Evolutionary conservation across 176 grass and related monocot genomes (phyloP).

Genomic region (Typha latifolia): DNA sequence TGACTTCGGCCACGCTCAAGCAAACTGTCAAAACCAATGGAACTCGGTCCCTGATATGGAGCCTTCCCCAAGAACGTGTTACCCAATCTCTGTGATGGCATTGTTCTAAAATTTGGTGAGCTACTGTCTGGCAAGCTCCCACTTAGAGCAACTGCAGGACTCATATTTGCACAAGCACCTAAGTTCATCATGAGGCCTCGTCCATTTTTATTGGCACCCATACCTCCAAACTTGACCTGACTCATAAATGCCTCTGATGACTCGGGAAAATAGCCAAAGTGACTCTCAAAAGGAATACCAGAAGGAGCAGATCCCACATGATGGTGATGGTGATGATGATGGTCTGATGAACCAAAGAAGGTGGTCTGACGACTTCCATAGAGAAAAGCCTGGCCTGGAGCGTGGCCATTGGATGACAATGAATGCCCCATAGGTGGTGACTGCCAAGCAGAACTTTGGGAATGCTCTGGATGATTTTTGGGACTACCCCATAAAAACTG

Average conservation of each 20-base stretch:
- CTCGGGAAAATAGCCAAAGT: constrained; percentile 75
- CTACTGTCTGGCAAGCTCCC: constrained; percentile 43
- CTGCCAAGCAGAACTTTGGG: constrained; percentile 57
- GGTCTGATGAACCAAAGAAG: constrained; percentile 51
- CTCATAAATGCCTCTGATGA: constrained; percentile 54
- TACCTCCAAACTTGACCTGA: constrained; percentile 45
- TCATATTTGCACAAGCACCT: constrained; percentile 25
- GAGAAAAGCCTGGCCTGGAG: constrained; percentile 47
- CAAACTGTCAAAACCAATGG: constrained; percentile 41
- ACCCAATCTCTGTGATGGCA: constrained; percentile 43
- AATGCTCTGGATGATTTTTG: constrained; percentile 67
- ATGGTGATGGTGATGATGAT: constrained; percentile 14
- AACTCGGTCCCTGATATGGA: constrained; percentile 40
- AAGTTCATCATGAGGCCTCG: constrained; percentile 48
- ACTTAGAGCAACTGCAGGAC: constrained; percentile 40
- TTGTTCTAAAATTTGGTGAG: constrained; percentile 55
- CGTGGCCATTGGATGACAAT: constrained; percentile 36
- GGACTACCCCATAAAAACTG: constrained; percentile 98
- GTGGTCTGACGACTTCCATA: constrained; percentile 39
- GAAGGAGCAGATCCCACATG: constrained; percentile 85
- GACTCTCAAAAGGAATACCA: constrained; percentile 64
- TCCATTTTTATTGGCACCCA: constrained; percentile 33
- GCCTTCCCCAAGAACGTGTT: constrained; percentile 45
- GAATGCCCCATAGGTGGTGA: constrained; percentile 35
- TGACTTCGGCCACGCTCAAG: constrained; percentile 39